Base-by-base conservation (phyloP, 2,329 filamentous ascomycete species). In the Fulvia fulva region DNA sequence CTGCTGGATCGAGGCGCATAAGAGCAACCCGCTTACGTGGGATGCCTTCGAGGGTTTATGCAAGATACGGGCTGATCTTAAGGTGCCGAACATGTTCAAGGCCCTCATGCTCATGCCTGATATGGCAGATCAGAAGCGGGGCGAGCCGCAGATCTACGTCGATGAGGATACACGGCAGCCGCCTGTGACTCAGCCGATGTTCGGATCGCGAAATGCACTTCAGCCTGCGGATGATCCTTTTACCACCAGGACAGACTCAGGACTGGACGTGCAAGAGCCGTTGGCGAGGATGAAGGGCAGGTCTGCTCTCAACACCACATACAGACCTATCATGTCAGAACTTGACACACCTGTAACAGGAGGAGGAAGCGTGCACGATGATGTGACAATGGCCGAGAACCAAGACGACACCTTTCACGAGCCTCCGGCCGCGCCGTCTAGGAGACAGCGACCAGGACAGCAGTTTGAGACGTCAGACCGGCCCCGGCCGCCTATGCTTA, bases 11-110 rank as follows among this genome's bases (percentile, higher is more conserved):
- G 91, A 95, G 60, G 86, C 92, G 5, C 78, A 99, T 67, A 95
- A 92, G 75, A 74, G 87, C 55, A 99, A 97, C 69, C 92, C 94
- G 1, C 93, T 97, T 74, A 94, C 96, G 84, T 99, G 94, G 94
- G 94, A 99, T 78, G 92, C 93, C 0, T 97, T 97, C 68, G 86
- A 87, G 22, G 88, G 85, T 16, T 81, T 99, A 7, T 96, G 92
- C 71, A 91, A 97, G 70, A 90, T 84, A 45, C 85, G 90, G 3
- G 87, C 91, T 46, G 87, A 86, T 64, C 82, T 97, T 55, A 86
- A 89, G 56, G 86, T 94, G 9, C 83, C 87, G 25, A 96, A 95
- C 68, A 89, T 97, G 62, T 99, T 96, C 77, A 91, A 87, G 71
- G 77, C 88, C 66, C 90, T 83, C 16, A 77, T 82, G 22, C 86